Conservation (phyloP, 768 basidiomycete species). For the Pleurotus tuoliensis region DNA sequence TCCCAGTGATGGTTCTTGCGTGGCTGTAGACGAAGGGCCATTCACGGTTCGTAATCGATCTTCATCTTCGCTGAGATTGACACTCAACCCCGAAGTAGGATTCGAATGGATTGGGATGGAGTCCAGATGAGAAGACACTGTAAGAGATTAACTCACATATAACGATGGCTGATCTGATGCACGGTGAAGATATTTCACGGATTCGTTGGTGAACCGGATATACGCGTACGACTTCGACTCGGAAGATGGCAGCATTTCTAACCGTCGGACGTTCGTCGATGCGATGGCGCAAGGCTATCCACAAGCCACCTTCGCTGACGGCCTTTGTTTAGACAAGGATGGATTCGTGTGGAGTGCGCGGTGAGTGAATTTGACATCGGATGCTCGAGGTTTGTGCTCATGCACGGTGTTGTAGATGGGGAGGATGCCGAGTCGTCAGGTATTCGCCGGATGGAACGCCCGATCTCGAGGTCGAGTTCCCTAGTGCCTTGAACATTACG, state of each 20-base stretch:
- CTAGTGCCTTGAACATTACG: constrained; percentile 60
- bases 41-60: constrained; percentile 49
- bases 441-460: constrained; percentile 50
- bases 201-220: constrained; percentile 62
- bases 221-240: constrained; percentile 60
- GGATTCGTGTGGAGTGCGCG: constrained; percentile 66
- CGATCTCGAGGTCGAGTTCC: constrained; percentile 55
- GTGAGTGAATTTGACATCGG: constrained; percentile 21
- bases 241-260: constrained; percentile 45
- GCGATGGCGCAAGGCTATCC: constrained; percentile 49
- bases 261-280: constrained; percentile 56
- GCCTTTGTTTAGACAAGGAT: constrained; percentile 59
- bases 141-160: constrained; percentile 22
- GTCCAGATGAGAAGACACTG: constrained; percentile 58
- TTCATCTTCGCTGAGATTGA: constrained; percentile 7
- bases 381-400: constrained; percentile 9
- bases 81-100: constrained; percentile 33
- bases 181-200: constrained; percentile 61
- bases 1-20: constrained; percentile 41
- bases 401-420: constrained; percentile 46
- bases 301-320: constrained; percentile 55
- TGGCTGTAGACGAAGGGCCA: constrained; percentile 55
- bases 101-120: constrained; percentile 66
- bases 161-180: constrained; percentile 6
- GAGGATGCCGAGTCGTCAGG: constrained; percentile 55